These are phyloP conservation scores for Apophysomyces trapeziformis DNA, from an alignment of 371 early-diverging fungal genomes.

Conservation along the genomic window DNA sequence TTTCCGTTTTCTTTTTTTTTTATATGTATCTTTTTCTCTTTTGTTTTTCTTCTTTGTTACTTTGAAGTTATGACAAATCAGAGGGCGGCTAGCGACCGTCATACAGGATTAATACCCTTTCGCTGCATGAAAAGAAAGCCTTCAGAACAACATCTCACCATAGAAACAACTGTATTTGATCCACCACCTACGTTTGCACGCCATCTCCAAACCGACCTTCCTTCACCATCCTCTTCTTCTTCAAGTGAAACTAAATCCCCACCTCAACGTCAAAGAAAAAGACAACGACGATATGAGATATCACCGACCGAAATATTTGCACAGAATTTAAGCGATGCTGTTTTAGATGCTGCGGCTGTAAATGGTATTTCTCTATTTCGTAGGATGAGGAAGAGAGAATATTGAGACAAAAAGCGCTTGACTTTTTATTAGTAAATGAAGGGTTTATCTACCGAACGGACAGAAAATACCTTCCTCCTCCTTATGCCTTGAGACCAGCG, in stretches of 20 bases:
- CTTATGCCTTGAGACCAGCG: not conserved
- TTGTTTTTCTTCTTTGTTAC: not conserved
- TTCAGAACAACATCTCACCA: constrained; percentile 24
- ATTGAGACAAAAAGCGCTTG: not conserved
- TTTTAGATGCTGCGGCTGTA: constrained; percentile 33
- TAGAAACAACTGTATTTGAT: constrained; percentile 33
- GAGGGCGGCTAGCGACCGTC: not conserved
- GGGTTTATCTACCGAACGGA: constrained; percentile 1
- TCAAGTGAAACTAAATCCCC: constrained; percentile 21
- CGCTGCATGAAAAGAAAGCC: constrained; percentile 7
- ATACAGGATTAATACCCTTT: not conserved
- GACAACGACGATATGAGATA: constrained; percentile 15
- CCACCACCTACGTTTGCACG: constrained; percentile 20
- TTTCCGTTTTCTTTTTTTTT: constrained; percentile 8
- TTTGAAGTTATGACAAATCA: too few relatives aligned
- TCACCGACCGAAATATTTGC: constrained; percentile 50
- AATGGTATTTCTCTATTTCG: not conserved
- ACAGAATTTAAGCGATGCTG: constrained; percentile 51
- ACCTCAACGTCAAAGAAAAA: constrained; percentile 16
- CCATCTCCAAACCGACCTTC: constrained; percentile 9
- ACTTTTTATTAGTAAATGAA: not conserved
- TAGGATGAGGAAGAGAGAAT: not conserved
- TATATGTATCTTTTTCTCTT: not conserved
- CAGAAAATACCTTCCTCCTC: not conserved
- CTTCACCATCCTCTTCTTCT: constrained; percentile 6